A percentile compares a stretch with the other conserved stretches of the same genome.
Conservation (phyloP, 371 early-diverging fungal genomes). For the Dichotomocladium elegans region DNA sequence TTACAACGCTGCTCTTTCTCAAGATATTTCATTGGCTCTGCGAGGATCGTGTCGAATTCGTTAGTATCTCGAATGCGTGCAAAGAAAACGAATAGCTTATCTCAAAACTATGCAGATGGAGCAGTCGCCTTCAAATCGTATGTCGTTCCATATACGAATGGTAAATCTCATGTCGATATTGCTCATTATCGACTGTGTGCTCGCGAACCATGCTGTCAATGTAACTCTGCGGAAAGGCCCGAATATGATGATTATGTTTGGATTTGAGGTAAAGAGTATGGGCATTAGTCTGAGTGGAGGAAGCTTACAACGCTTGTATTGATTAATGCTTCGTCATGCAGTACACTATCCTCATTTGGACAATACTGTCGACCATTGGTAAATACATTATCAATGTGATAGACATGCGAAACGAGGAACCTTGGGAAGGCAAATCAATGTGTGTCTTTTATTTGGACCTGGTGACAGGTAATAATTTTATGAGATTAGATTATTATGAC, state of each 20-base stretch:
- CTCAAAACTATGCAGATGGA: constrained; percentile 66
- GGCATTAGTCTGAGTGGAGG: not conserved
- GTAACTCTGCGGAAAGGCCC: constrained; percentile 63
- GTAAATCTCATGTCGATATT: constrained; percentile 62
- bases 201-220: constrained; percentile 67
- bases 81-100: not conserved
- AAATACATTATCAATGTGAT: constrained; percentile 85
- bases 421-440: constrained; percentile 95
- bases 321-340: constrained; percentile 18
- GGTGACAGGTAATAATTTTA: constrained; percentile 56
- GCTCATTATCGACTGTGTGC: constrained; percentile 59
- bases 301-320: not conserved
- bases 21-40: constrained; percentile 96
- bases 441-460: constrained; percentile 87
- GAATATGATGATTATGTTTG: constrained; percentile 93
- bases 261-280: constrained; percentile 74
- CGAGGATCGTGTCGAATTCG: constrained; percentile 89
- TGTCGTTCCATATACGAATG: constrained; percentile 68
- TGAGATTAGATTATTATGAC: too few relatives aligned
- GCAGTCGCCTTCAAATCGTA: constrained; percentile 65
- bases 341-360: constrained; percentile 83
- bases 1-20: constrained; percentile 79
- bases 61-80: too few relatives aligned
- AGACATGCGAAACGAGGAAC: constrained; percentile 75
- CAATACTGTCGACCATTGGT: constrained; percentile 65